Evolutionary conservation across 805 yeast genomes (phyloP), one percentile per base, ranked within the genome.

Genomic region (Lipomyces lipofer): DNA sequence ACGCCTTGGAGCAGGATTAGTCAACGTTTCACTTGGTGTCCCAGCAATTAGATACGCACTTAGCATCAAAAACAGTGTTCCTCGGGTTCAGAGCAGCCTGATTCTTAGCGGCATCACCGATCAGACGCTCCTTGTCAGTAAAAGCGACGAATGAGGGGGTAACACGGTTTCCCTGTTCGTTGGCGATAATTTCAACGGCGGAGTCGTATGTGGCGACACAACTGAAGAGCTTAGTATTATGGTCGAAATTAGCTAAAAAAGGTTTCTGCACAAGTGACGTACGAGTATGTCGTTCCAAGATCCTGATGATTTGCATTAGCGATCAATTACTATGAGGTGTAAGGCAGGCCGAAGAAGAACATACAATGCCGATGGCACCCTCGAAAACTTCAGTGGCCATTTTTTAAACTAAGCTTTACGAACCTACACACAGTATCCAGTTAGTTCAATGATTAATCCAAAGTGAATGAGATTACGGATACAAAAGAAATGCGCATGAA

Each of bases 111-210:
- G 97, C 92, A 73, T 89, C 97, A 77, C 97, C 97, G 69, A 89
- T 88, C 68, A 89, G 79, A 77, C 97, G 84, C 79, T 90, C 97
- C 52, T 86, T 82, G 65, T 86, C 94, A 51, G 96, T 88, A 79
- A 90, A 90, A 40, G 96, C 96, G 53, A 91, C 97, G 72, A 86
- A 91, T 29, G 97, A 91, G 54, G 97, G 97, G 54, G 97, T 91
- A 57, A 91, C 90, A 81, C 97, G 88, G 83, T 90, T 90, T 84
- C 97, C 97, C 80, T 90, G 97, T 75, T 91, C 97, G 73, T 90
- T 90, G 69, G 97, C 96, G 71, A 90, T 87, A 74, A 90, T 91
- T 76, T 91, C 97, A 50, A 91, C 97, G 66, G 92, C 95, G 70
- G 87, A 87, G 67, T 89, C 79, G 79, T 89, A 89, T 71, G 89